Base-by-base conservation (phyloP, 257 asterid species). In the Buddleja alternifolia region DNA sequence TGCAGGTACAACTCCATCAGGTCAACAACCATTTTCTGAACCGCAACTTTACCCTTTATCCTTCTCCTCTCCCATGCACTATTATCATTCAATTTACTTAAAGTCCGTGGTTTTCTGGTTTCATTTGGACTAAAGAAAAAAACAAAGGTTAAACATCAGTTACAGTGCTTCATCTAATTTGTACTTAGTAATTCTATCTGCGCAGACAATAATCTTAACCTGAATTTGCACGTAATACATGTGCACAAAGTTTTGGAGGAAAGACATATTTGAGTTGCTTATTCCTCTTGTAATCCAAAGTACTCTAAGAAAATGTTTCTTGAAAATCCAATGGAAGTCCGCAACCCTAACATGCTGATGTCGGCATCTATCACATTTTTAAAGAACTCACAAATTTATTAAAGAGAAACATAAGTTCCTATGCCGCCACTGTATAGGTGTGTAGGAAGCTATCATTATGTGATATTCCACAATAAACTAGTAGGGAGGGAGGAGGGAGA, bases 11-110 rank as follows among this genome's bases (percentile, higher is more conserved):
- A 58, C 83, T 93, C 98, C 98, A 93, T 93, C 77, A 93, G 82
- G 78, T 93, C 96, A 64, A 93, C 97, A 55, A 93, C 97, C 97
- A 93, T 90, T 78, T 87, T 93, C 83, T 88, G 98, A 66, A 93
- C 93, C 19, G 95, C 98, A 85, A 93, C 89, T 82, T 90, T 93
- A n/a, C 98, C 98, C 83, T 93, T 90, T 63, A 86, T 77, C 80
- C 95, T 88, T 80, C 98, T 87, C 82, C 75, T 90, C 81, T 93
- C 97, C 98, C 98, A 93, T 34, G 92, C 85, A 75, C 84, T 82
- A 19, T 94, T 83, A 57, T 93, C 98, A 47, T 72, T 90, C 81
- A 93, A 77, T 70, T 93, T 93, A 86, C 96, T 93, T 77, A 93
- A 80, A 20, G 92, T 76, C 69, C 85, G 82, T 7, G 98, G 94